Conservation (phyloP, 148 eudicot genomes). For the Oxyria digyna region DNA sequence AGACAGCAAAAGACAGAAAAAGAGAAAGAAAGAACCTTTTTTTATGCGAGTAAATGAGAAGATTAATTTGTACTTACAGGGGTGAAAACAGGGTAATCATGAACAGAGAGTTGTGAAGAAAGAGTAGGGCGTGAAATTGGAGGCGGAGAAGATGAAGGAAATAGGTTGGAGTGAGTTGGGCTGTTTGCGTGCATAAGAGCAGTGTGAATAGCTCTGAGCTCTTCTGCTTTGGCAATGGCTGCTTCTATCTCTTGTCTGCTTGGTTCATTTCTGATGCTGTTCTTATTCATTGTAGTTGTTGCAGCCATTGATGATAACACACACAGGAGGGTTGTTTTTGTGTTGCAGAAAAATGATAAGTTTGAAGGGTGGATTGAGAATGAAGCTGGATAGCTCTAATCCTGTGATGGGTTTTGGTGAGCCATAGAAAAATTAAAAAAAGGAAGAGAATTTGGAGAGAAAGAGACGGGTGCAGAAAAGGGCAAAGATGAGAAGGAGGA, state of each 20-base stretch:
- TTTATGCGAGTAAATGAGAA: not conserved
- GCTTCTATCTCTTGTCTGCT: conserved; percentile 50
- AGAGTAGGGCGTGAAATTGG: conserved; percentile 7
- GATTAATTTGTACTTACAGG: conserved; percentile 45
- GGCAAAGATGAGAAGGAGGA: conserved; percentile 6
- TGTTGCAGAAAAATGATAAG: not conserved
- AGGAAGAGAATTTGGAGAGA: not conserved
- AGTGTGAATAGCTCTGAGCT: conserved; percentile 82
- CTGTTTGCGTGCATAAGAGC: conserved; percentile 46
- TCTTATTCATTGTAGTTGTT: conserved; percentile 8
- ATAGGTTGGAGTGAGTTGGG: conserved; percentile 13
- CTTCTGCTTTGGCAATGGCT: conserved; percentile 78
- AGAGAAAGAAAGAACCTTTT: not conserved
- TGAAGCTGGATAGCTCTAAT: not conserved
- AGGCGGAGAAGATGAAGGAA: not conserved
- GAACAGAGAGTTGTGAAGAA: conserved; percentile 44
- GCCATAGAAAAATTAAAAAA: not conserved
- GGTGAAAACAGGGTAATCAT: conserved; percentile 90
- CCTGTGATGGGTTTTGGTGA: not conserved
- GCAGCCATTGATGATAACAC: conserved; percentile 33
- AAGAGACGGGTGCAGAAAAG: not conserved
- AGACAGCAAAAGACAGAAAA: not conserved
- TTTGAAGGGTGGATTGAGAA: not conserved
- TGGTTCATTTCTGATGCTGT: conserved; percentile 11
- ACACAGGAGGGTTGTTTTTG: not conserved